Conservation (phyloP, 1,284 basidiomycete species). For the Marasmius fiardii region DNA sequence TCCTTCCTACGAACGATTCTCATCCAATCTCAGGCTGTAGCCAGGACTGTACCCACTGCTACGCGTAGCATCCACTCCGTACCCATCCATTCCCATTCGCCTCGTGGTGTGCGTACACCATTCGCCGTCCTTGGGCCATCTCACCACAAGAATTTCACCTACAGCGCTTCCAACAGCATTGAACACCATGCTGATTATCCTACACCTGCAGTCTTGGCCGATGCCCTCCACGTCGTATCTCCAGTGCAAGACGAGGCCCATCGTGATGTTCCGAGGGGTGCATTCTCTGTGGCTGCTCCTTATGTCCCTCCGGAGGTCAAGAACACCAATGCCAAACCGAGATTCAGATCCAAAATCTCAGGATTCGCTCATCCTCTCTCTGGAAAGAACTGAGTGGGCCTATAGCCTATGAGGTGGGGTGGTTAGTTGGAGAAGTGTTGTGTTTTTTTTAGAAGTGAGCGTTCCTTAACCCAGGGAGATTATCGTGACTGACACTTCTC, state of each 20-base stretch:
- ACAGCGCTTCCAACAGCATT: conserved; percentile 23
- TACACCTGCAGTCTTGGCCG: conserved; percentile 15
- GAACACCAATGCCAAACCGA: background rate
- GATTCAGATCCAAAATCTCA: background rate
- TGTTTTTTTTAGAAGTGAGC: background rate
- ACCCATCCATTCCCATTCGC: background rate
- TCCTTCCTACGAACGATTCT: background rate
- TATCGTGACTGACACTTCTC: background rate
- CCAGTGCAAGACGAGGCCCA: conserved; percentile 30
- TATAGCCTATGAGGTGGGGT: background rate
- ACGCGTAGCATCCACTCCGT: conserved; percentile 32
- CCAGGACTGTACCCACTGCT: background rate
- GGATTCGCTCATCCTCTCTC: background rate
- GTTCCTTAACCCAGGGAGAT: background rate
- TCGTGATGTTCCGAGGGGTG: conserved; percentile 38
- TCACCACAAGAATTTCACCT: conserved; percentile 10
- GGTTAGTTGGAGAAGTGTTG: background rate
- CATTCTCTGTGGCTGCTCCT: conserved; percentile 37
- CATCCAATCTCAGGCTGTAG: conserved; percentile 2
- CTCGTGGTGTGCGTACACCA: conserved; percentile 34
- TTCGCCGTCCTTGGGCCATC: conserved; percentile 29
- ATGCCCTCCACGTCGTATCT: conserved; percentile 35
- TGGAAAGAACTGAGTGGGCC: background rate
- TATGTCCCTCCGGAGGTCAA: conserved; percentile 14
- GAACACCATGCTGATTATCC: background rate